Base-by-base conservation (phyloP, 352 stramenopile species). In the Phytophthora niederhauseri region DNA sequence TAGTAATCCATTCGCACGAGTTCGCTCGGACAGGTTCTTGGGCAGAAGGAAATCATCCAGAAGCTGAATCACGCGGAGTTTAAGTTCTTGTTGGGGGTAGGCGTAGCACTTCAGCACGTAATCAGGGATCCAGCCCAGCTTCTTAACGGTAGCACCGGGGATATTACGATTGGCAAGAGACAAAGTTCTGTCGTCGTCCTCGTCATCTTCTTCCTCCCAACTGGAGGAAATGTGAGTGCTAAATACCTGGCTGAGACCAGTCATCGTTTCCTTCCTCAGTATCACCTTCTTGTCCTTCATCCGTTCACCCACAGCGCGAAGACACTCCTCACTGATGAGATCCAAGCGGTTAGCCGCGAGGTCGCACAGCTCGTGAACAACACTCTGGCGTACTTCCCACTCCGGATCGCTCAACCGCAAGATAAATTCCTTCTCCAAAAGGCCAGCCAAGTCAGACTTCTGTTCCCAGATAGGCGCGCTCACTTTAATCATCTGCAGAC, bases 201-300 rank as follows among this genome's bases (percentile, higher is more conserved):
- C 73, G 14, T 62, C 31, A 50, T 45, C 45, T 41, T 78, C 56
- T 17, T 76, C 61, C 53, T 68, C 70, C 85, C 84, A 93, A 20
- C 77, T 80, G 0, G 75, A 62, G 8, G 89, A 90, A 45, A 97
- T 67, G 59, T 97, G 88, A 4, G 80, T 69, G 15, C 73, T 82
- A 45, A 91, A 97, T 12, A 95, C 84, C 71, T 95, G 89, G 24
- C 86, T 92, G 15, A 97, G 73, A 0, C 89, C 89, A 12, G 89
- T 97, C 89, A 97, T 97, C 9, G 89, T 92, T 68, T 97, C 89
- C 57, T 95, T 97, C 15, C 89, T 75, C 24, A 95, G 43, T 0
- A 79, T 57, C 1, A 94, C 81, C 52, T 86, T 93, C 59, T 97
- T 97, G 68, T 97, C 89, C 61, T 95, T 95, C 87, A 97, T 93